Evolutionary conservation across 2,329 filamentous ascomycete species (phyloP).

Genomic region (Neofusicoccum parvum): DNA sequence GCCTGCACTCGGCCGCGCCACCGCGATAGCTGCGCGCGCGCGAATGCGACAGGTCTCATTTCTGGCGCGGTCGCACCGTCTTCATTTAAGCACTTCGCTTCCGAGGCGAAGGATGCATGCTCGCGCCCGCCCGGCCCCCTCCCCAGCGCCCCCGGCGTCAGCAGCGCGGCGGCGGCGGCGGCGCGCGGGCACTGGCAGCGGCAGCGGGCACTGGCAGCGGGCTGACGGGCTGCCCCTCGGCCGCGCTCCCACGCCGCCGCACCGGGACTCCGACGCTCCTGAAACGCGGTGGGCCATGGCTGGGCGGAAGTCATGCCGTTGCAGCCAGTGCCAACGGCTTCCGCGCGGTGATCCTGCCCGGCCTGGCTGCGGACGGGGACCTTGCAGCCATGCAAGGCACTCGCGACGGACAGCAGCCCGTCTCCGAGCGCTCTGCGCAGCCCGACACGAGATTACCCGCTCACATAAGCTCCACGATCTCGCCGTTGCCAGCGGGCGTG

Average conservation of each 20-base stretch:
- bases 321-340: neutral
- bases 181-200: neutral
- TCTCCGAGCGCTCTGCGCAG: neutral
- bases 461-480: constrained; percentile 14
- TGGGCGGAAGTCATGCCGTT: constrained; percentile 16
- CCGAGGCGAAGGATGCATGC: constrained; percentile 12
- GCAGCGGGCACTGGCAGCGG: neutral
- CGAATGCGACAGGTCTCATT: constrained; percentile 14
- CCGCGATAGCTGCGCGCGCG: neutral
- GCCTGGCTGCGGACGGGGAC: neutral
- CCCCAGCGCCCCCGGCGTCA: too few species aligned
- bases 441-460: constrained; percentile 5
- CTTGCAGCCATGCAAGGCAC: constrained; percentile 17
- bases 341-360: neutral
- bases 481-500: constrained; percentile 4
- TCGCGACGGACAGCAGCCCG: neutral
- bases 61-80: neutral
- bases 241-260: constrained; percentile 3
- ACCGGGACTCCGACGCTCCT: constrained; percentile 7
- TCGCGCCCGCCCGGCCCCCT: neutral
- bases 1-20: neutral
- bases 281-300: neutral
- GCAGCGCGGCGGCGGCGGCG: too few species aligned
- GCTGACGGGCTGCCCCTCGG: neutral
- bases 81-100: constrained; percentile 18